These are phyloP conservation scores for Crassisporium funariophilum DNA, from an alignment of 768 basidiomycete species.

Conservation along the genomic window DNA sequence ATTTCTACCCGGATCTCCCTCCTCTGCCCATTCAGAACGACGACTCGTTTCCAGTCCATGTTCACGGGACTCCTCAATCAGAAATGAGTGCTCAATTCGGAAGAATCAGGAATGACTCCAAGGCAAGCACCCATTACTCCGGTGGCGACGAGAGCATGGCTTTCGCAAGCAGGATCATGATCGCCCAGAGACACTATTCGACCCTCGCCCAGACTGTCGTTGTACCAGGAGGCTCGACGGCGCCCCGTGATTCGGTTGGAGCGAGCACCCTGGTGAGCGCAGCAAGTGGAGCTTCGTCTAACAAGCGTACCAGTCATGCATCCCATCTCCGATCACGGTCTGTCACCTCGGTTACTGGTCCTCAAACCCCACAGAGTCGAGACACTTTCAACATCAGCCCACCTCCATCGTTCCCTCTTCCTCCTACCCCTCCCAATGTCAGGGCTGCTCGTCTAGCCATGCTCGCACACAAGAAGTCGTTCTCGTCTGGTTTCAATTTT, in stretches of 20 bases:
- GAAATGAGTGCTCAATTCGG: slow-evolving; percentile 62
- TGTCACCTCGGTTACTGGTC: slow-evolving; percentile 48
- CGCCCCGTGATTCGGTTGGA: slow-evolving; percentile 30
- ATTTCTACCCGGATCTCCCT: slow-evolving; percentile 53
- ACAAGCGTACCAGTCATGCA: slow-evolving; percentile 30
- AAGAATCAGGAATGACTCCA: slow-evolving; percentile 51
- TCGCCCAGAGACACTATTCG: slow-evolving; percentile 75
- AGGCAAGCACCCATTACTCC: slow-evolving; percentile 56
- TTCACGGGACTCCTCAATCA: slow-evolving; percentile 56
- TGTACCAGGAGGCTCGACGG: slow-evolving; percentile 48
- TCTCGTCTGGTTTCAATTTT: slow-evolving; percentile 67
- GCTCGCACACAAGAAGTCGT: slow-evolving; percentile 61
- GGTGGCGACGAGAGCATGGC: slow-evolving; percentile 51
- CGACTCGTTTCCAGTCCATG: slow-evolving; percentile 44
- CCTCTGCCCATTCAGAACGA: slow-evolving; percentile 64
- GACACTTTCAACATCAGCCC: slow-evolving; percentile 46
- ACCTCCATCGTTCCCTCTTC: slow-evolving; percentile 69
- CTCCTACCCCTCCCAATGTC: slow-evolving; percentile 74
- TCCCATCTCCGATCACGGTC: slow-evolving; percentile 67
- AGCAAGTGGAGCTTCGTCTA: slow-evolving; percentile 38
- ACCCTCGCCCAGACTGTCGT: slow-evolving; percentile 66
- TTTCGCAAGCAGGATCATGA: slow-evolving; percentile 62
- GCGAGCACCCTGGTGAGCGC: slow-evolving; percentile 34
- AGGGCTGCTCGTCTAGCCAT: slow-evolving; percentile 56
- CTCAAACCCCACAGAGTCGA: slow-evolving; percentile 39